Base-by-base conservation (phyloP, 129 eudicot species). In the Escallonia rubra region DNA sequence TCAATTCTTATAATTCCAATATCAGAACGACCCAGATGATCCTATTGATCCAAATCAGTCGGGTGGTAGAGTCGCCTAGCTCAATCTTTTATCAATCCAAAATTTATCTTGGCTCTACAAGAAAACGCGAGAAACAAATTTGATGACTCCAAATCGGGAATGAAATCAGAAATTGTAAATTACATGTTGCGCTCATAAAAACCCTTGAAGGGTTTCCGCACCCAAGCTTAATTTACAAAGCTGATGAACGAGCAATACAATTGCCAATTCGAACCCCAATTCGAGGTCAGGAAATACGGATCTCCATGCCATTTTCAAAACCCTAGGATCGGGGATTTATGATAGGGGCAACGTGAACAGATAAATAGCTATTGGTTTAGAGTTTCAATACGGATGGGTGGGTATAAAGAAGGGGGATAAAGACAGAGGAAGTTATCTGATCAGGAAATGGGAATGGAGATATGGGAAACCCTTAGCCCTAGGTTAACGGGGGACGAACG, bases 401-500 rank as follows among this genome's bases (percentile, higher is more conserved):
- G 14, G 40, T 40, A 49, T 59, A 7, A 34, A 7, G 39, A 59
- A 44, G 10, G 52, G 12, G n/a, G 44, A 23, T 43, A 15, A 46
- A 65, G 16, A 23, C 55, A 45, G 54, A 64, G 3, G 15, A 42
- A n/a, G 56, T 3, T 3, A 34, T 4, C 43, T 48, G 52, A 59
- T 41, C 6, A 43, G 73, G 61, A 42, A 48, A 38, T 13, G 69
- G 65, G 65, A 72, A 9, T 43, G 63, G 80, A 65, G 69, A 61
- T 8, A 38, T 3, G 53, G 70, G 66, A 48, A 63, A 76, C 66
- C 72, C 72, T 23, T 65, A 65, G 59, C 41, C 69, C 74, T 16
- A 40, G 52, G 39, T 42, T 72, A 75, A 68, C 73, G 77, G 76
- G 79, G 69, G 67, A 59, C 59, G 52, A 48, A 67, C 57, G 64